phyloP scores from a whole-genome alignment of 1,139 yeast species.

The Blastobotrys petasosporus region DNA sequence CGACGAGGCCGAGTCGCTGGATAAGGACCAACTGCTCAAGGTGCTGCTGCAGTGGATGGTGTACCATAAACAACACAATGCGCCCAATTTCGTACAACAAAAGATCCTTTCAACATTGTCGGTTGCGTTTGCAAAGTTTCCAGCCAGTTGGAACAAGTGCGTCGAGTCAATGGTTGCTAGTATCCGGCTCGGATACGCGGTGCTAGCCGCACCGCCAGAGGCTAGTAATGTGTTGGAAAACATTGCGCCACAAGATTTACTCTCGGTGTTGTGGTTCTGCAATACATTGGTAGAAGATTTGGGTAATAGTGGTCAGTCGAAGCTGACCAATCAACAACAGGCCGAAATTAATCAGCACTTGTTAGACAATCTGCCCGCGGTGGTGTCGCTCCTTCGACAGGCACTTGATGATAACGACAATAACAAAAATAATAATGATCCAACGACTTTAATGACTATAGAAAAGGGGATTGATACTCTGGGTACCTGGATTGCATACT shows the following conservation, averaged over 20 bases:
- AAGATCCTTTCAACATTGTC: constrained; percentile 33
- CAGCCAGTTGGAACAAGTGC: constrained; percentile 29
- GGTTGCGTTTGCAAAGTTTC: constrained; percentile 30
- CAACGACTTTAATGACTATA: constrained; percentile 2
- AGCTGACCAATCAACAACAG: constrained; percentile 11
- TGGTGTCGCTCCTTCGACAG: constrained; percentile 7
- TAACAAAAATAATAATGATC: not conserved
- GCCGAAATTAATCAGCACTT: constrained; percentile 13
- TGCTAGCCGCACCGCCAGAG: constrained; percentile 1
- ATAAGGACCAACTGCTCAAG: constrained; percentile 17
- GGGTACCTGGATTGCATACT: constrained; percentile 21
- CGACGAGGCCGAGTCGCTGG: constrained; percentile 11
- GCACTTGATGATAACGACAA: constrained; percentile 6
- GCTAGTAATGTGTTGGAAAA: too few relatives aligned
- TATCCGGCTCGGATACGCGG: constrained; percentile 8
- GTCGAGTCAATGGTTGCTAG: constrained; percentile 17
- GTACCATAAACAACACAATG: constrained; percentile 15
- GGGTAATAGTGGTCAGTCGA: constrained; percentile 6
- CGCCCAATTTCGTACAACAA: constrained; percentile 28
- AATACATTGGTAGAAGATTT: constrained; percentile 27
- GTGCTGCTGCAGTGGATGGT: constrained; percentile 29
- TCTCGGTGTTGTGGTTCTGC: constrained; percentile 21
- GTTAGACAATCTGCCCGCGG: constrained; percentile 10
- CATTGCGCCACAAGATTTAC: not conserved
- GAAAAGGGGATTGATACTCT: constrained; percentile 14